Percentiles rank a stretch among this genome's conserved stretches.
phyloP scores from a whole-genome alignment of 371 early-diverging fungal species.

The Umbelopsis sp. region DNA sequence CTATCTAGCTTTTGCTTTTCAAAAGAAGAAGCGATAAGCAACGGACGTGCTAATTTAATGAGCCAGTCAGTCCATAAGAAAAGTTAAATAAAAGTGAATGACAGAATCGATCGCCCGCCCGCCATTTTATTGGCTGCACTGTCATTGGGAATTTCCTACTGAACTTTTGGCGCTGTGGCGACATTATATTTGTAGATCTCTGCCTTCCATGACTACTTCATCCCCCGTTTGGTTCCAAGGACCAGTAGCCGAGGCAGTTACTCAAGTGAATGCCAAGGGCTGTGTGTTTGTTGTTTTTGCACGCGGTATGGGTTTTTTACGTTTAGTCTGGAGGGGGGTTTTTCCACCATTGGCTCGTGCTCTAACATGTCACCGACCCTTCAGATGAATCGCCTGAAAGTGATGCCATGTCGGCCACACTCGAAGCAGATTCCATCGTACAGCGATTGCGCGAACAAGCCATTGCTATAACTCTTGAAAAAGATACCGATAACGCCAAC shows the following conservation, averaged over 20 bases:
- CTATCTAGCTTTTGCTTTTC: conserved; percentile 65
- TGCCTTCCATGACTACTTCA: conserved; percentile 5
- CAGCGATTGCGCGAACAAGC: conserved; percentile 14
- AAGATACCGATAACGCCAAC: conserved; percentile 29
- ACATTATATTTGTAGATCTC: background rate
- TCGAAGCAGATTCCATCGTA: background rate
- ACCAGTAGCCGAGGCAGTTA: conserved; percentile 29
- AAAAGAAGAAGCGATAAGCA: conserved; percentile 27
- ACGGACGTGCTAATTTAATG: too few relatives aligned
- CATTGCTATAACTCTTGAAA: conserved; percentile 27
- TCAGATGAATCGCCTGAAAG: conserved; percentile 10
- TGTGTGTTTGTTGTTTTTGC: conserved; percentile 30
- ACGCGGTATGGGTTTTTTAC: conserved; percentile 21
- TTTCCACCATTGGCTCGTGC: background rate
- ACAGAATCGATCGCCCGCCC: background rate
- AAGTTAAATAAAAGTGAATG: background rate
- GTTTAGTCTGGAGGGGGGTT: background rate
- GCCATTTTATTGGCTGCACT: background rate
- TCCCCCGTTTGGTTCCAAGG: conserved; percentile 31
- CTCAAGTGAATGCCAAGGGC: conserved; percentile 29
- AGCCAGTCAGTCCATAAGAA: conserved; percentile 2
- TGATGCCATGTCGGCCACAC: background rate
- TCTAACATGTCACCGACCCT: background rate
- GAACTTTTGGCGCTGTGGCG: background rate
- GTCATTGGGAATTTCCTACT: background rate